Conservation (phyloP, 495 filamentous ascomycete species). For the Aspergillus incahuasiensis region DNA sequence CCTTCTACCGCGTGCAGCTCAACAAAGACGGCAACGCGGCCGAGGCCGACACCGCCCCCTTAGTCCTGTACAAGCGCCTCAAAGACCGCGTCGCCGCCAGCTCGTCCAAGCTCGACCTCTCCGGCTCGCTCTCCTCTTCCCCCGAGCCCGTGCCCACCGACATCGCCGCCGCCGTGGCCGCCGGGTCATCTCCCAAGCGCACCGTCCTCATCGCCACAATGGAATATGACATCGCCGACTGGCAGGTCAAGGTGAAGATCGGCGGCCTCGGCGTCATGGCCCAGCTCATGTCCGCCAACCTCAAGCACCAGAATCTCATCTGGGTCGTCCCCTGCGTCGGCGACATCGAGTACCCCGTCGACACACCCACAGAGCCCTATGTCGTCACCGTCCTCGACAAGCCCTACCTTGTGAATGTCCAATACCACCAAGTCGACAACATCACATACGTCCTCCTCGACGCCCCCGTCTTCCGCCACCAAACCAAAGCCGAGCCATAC, state of each 20-base stretch:
- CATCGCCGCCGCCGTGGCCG: slow-evolving; percentile 36
- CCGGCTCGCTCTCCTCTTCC: too few relatives aligned
- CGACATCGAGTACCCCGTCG: slow-evolving; percentile 59
- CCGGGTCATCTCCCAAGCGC: slow-evolving; percentile 33
- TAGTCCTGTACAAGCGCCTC: slow-evolving; percentile 31
- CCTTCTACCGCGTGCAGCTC: slow-evolving; percentile 67
- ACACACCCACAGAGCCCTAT: slow-evolving; percentile 57
- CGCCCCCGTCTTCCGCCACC: slow-evolving; percentile 63
- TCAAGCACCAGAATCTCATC: slow-evolving; percentile 61
- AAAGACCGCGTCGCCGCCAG: slow-evolving; percentile 10
- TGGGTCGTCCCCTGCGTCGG: slow-evolving; percentile 71
- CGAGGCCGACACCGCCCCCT: slow-evolving; percentile 31
- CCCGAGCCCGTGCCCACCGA: slow-evolving; percentile 16
- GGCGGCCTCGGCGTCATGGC: slow-evolving; percentile 66
- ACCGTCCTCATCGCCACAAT: slow-evolving; percentile 64
- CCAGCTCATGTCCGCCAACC: slow-evolving; percentile 64
- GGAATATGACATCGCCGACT: slow-evolving; percentile 70
- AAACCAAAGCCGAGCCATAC: slow-evolving; percentile 62
- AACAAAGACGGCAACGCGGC: slow-evolving; percentile 57
- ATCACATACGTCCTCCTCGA: slow-evolving; percentile 70
- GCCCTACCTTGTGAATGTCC: slow-evolving; percentile 57
- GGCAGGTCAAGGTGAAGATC: slow-evolving; percentile 67
- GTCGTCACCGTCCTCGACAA: slow-evolving; percentile 59
- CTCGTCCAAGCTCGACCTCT: slow-evolving; percentile 5
- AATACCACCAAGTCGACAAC: slow-evolving; percentile 59